Evolutionary conservation across 2,329 filamentous ascomycete species (phyloP).

Genomic region (Aureobasidium sp.): DNA sequence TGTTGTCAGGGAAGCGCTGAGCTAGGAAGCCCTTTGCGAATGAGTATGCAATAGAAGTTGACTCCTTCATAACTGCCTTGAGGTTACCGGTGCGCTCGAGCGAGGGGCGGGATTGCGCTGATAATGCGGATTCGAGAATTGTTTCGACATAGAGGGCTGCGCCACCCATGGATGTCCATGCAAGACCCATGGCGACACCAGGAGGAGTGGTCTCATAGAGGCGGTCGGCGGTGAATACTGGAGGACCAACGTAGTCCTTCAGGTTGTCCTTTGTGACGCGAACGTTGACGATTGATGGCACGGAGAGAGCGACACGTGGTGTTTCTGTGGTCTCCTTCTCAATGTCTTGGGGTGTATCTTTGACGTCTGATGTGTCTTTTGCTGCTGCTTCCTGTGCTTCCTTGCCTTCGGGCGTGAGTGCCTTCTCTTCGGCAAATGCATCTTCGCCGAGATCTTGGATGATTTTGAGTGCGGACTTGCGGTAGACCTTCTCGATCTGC

Average conservation of each 20-base stretch:
- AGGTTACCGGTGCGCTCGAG: slow-evolving; percentile 92
- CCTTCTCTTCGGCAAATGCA: slow-evolving; percentile 64
- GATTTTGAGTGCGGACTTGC: slow-evolving; percentile 94
- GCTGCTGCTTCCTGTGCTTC: slow-evolving; percentile 63
- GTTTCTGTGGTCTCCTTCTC: slow-evolving; percentile 54
- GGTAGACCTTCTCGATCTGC: slow-evolving; percentile 98
- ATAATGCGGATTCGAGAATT: slow-evolving; percentile 78
- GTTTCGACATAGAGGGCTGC: slow-evolving; percentile 96
- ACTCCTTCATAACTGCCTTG: slow-evolving; percentile 97
- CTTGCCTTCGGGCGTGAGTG: slow-evolving; percentile 80
- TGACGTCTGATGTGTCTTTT: slow-evolving; percentile 58
- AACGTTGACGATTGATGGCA: slow-evolving; percentile 82
- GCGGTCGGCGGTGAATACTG: slow-evolving; percentile 90
- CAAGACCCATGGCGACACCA: slow-evolving; percentile 94
- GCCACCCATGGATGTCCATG: slow-evolving; percentile 96
- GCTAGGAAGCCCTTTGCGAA: slow-evolving; percentile 89
- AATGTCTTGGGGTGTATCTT: slow-evolving; percentile 53
- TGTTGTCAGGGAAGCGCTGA: slow-evolving; percentile 77
- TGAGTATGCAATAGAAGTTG: slow-evolving; percentile 87
- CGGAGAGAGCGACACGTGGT: slow-evolving; percentile 69
- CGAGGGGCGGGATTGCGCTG: slow-evolving; percentile 63
- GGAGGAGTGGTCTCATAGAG: slow-evolving; percentile 90
- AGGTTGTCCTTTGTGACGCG: slow-evolving; percentile 81
- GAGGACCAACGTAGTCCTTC: slow-evolving; percentile 93
- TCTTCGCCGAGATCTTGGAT: slow-evolving; percentile 90